Conservation (phyloP, 1,139 yeast genomes). For the Blastobotrys malaysiensis region DNA sequence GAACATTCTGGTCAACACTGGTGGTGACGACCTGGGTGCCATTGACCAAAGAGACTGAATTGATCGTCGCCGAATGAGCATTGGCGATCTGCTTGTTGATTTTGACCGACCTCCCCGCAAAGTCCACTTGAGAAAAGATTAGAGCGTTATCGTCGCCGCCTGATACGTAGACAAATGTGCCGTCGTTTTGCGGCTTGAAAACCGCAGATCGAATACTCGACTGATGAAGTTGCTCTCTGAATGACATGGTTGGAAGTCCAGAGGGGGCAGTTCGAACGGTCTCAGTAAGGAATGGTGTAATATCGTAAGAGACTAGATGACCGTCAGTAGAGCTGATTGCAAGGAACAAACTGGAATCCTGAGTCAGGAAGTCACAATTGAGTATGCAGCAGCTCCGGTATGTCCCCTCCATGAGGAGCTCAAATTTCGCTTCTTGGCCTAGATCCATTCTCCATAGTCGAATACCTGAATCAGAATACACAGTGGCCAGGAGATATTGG, state of each 20-base stretch:
- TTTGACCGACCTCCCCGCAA: constrained; percentile 22
- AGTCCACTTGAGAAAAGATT: constrained; percentile 39
- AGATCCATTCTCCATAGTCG: constrained; percentile 59
- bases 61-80: constrained; percentile 86
- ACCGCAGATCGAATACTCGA: constrained; percentile 66
- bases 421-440: constrained; percentile 39
- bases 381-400: constrained; percentile 76
- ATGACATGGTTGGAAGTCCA: not conserved
- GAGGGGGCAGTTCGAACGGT: too few species aligned
- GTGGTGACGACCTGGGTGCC: constrained; percentile 39
- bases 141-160: constrained; percentile 95
- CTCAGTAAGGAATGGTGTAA: constrained; percentile 7
- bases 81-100: constrained; percentile 29
- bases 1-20: constrained; percentile 74
- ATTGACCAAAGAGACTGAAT: constrained; percentile 46
- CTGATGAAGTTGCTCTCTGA: constrained; percentile 63
- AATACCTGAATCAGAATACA: constrained; percentile 79
- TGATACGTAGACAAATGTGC: constrained; percentile 43
- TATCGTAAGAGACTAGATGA: constrained; percentile 45
- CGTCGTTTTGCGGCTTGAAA: constrained; percentile 6
- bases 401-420: constrained; percentile 41
- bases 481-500: constrained; percentile 57
- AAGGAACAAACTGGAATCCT: constrained; percentile 35
- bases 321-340: constrained; percentile 82
- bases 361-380: constrained; percentile 46